These are phyloP conservation scores for Puya raimondii DNA, from an alignment of 176 grass and related monocot species.

Conservation along the genomic window DNA sequence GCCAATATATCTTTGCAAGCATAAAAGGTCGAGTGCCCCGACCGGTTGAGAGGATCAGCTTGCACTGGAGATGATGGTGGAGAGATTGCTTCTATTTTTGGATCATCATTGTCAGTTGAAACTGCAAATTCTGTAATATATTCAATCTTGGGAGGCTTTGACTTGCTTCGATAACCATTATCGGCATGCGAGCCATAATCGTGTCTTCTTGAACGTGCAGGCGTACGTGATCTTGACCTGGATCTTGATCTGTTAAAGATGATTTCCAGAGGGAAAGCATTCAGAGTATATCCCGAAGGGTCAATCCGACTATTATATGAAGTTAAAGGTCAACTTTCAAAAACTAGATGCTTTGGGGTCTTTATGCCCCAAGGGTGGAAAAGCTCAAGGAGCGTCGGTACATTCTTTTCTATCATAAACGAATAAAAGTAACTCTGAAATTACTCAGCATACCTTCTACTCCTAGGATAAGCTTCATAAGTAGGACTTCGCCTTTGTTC, in stretches of 20 bases:
- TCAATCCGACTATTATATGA: no score
- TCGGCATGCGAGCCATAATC: conserved; percentile 39
- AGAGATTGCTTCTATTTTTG: conserved; percentile 72
- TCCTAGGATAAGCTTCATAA: conserved; percentile 91
- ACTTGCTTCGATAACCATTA: conserved; percentile 69
- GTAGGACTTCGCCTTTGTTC: conserved; percentile 85
- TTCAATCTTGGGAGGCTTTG: conserved; percentile 71
- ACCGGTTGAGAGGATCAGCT: conserved; percentile 70
- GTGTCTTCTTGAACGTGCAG: conserved; percentile 67
- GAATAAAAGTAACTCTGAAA: conserved; percentile 10
- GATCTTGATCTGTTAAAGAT: background rate
- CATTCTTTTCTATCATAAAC: background rate
- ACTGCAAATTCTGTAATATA: conserved; percentile 99
- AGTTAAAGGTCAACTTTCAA: background rate
- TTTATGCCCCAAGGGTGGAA: no score
- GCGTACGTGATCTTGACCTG: conserved; percentile 68
- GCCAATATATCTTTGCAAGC: conserved; percentile 73
- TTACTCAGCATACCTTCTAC: conserved; percentile 46
- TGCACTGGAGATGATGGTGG: conserved; percentile 91
- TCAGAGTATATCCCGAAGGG: no score
- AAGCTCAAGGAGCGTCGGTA: no score
- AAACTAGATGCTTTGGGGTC: background rate
- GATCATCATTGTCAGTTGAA: conserved; percentile 37
- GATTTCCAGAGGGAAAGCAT: no score
- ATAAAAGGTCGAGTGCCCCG: conserved; percentile 85